Evolutionary conservation across 1,139 yeast species (phyloP).

Genomic region (Pichiaceae sp.): DNA sequence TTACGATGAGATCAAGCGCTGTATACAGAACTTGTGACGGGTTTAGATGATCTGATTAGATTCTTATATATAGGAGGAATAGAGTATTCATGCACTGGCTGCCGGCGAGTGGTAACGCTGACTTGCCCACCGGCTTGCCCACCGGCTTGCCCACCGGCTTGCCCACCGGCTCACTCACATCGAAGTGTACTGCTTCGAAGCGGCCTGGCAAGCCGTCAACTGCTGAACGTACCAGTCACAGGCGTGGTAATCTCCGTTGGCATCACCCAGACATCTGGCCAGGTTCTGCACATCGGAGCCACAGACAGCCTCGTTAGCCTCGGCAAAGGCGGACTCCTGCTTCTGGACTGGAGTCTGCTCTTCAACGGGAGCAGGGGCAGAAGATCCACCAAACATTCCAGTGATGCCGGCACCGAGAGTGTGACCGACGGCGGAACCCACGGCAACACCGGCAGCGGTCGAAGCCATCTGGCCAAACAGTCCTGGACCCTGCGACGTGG

Average conservation of each 20-base stretch:
- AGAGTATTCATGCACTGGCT: not conserved
- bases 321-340: slow-evolving; percentile 29
- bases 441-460: slow-evolving; percentile 99
- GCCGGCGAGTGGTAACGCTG: not conserved
- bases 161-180: too few relatives aligned
- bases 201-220: slow-evolving; percentile 95
- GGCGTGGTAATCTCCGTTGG: slow-evolving; percentile 90
- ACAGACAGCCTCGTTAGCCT: slow-evolving; percentile 49
- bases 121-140: not conserved
- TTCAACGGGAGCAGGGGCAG: slow-evolving; percentile 35
- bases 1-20: slow-evolving; percentile 58
- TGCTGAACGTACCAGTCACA: slow-evolving; percentile 97
- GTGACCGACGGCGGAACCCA: slow-evolving; percentile 95
- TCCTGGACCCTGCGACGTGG: slow-evolving; percentile 70
- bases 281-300: slow-evolving; percentile 91
- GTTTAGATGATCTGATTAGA: not conserved
- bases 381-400: slow-evolving; percentile 80
- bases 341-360: slow-evolving; percentile 24
- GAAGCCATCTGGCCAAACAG: slow-evolving; percentile 95
- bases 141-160: too few relatives aligned
- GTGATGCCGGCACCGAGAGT: slow-evolving; percentile 93
- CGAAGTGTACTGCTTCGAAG: slow-evolving; percentile 57
- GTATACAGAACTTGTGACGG: slow-evolving; percentile 5
- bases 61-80: slow-evolving; percentile 4
- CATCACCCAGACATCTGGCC: slow-evolving; percentile 91